Evolutionary conservation across 2,329 filamentous ascomycete genomes (phyloP), one percentile per base, ranked within the genome.

Genomic region (Tolypocladium paradoxum): DNA sequence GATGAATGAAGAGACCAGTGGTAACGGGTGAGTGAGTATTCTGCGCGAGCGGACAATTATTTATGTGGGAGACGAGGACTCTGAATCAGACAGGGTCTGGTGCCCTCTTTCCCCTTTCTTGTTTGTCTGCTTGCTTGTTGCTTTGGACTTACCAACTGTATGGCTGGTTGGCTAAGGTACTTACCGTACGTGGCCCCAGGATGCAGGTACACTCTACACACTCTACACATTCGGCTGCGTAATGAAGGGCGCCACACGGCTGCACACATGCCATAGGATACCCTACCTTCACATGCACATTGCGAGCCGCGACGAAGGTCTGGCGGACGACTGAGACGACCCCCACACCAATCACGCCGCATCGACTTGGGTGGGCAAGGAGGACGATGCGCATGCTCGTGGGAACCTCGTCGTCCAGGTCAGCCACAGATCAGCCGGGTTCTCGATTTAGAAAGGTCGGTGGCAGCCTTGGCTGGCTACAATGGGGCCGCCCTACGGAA

Each of bases 171-270:
- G 24, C 20, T 38, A 33, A 4, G 29, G n/a, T n/a, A 29, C 16
- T 29, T 8, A 16, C 43, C 9, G 6, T n/a, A 14, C 43, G 14
- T 20, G 27, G 27, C 16, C 24, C 40, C 27, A 47, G 27, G 27
- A 47, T 33, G 43, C 43, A 47, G 43, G 43, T 47, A 31, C 43
- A 20, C 16, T 47, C 43, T 33, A 33, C 27, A 31, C 43, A 20
- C 16, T 47, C 43, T 33, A 33, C 27, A 14, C 18, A 4, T n/a
- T 33, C 38, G 31, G 38, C 38, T 51, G 38, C 49, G 49, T 20
- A 46, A 46, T 46, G 49, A 33, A 31, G 38, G 49, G 27, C 49
- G 49, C 49, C 49, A 51, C 49, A 38, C 38, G 49, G 49, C 40
- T 20, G 31, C 31, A 12, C 38, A 33, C 40, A 29, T 46, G 37